Conservation (phyloP, 768 basidiomycete species). For the Russula lepida region DNA sequence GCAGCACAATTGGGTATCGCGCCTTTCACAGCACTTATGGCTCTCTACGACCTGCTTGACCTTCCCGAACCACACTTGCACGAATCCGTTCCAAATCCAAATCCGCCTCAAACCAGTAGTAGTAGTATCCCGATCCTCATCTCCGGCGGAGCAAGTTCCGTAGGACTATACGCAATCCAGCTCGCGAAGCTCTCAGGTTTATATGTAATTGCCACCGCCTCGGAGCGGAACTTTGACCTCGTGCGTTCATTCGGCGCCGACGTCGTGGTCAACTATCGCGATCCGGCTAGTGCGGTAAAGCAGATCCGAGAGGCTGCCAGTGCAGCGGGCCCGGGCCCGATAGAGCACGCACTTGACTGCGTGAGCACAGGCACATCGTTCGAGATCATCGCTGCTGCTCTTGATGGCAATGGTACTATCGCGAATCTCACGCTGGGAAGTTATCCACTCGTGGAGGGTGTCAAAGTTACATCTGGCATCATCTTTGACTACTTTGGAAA, state of each 20-base stretch:
- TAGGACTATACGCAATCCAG: constrained; percentile 30
- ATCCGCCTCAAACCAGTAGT: too few species aligned
- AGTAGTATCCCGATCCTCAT: constrained; percentile 24
- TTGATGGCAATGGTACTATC: neutral
- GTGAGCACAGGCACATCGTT: neutral
- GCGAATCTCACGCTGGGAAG: neutral
- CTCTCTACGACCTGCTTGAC: constrained; percentile 13
- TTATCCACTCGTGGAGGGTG: neutral
- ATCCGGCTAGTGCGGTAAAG: constrained; percentile 11
- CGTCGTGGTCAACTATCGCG: constrained; percentile 26
- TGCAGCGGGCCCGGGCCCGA: too few species aligned
- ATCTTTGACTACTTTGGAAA: constrained; percentile 4
- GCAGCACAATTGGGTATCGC: constrained; percentile 16
- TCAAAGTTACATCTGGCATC: neutral
- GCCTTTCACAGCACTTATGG: constrained; percentile 13
- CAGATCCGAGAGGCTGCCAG: constrained; percentile 11
- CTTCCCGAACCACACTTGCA: neutral
- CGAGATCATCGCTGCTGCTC: neutral
- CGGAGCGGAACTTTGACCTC: constrained; percentile 31
- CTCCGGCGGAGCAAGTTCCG: constrained; percentile 28
- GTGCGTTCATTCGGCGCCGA: constrained; percentile 32
- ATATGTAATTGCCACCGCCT: constrained; percentile 31
- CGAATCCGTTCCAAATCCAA: neutral
- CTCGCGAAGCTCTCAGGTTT: constrained; percentile 27
- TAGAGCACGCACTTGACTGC: constrained; percentile 1